phyloP scores from a whole-genome alignment of 192 early-diverging fungal genomes.

The Coemansia sp. region DNA sequence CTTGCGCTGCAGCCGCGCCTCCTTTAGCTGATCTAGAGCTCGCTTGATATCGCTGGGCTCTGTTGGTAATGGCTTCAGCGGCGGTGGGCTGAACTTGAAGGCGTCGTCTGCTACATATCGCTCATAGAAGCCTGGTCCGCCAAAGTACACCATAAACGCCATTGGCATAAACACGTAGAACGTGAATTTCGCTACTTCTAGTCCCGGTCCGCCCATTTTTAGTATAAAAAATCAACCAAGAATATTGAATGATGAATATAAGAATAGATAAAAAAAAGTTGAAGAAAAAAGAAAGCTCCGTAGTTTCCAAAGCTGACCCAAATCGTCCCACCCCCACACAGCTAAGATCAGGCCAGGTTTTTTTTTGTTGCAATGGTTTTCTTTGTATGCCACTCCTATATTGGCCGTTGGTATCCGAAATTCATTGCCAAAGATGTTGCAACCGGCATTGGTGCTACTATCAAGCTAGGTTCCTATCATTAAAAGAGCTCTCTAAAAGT shows the following conservation, averaged over 20 bases:
- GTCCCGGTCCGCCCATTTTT: constrained; percentile 49
- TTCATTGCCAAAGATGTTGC: no score
- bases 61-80: constrained; percentile 35
- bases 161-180: constrained; percentile 57
- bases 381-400: no score
- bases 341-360: neutral
- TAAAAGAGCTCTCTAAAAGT: no score
- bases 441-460: no score
- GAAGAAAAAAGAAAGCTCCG: neutral
- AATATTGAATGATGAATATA: constrained; percentile 2
- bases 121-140: constrained; percentile 55
- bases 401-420: no score
- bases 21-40: constrained; percentile 17
- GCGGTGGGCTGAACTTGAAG: constrained; percentile 49
- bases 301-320: neutral
- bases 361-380: no score
- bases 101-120: constrained; percentile 51
- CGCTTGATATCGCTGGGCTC: constrained; percentile 28
- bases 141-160: constrained; percentile 58
- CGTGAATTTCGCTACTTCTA: constrained; percentile 53
- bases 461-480: no score
- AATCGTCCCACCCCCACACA: constrained; percentile 4
- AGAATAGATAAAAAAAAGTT: constrained; percentile 8
- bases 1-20: constrained; percentile 24
- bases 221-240: neutral